Evolutionary conservation across 805 yeast genomes (phyloP), one percentile per base, ranked within the genome.

Genomic region (Lachancea sp.): DNA sequence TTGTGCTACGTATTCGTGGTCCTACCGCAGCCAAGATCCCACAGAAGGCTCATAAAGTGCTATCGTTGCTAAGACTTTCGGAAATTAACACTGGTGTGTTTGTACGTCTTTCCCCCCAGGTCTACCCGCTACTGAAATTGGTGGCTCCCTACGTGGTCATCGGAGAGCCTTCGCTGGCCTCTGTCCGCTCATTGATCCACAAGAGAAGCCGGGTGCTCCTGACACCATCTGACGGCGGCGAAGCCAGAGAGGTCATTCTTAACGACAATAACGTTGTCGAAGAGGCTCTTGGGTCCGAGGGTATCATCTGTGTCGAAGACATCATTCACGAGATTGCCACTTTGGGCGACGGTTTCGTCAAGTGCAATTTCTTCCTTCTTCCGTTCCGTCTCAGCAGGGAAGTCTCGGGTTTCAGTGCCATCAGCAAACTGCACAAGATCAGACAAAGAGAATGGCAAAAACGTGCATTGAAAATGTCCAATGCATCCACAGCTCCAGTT

Each of bases 261-360:
- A 85, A 85, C 62, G 88, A 82, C 65, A 85, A 85, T 69, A 81
- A 78, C 55, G 65, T 80, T 34, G 81, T 85, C 42, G 95, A 85
- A 67, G 89, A 84, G 56, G 69, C 72, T 56, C 71, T 85, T 50
- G 82, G 82, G 34, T 85, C 82, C 8, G 68, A 71, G 44, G 89
- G 91, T 25, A 69, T 82, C 49, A 79, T 85, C 51, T 85, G 95
- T 77, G 75, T 83, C 16, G 93, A 85, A 68, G 95, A 85, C 66
- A 71, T 85, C 46, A 77, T 85, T 44, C 87, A 81, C 58, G 91
- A 85, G 66, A 72, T 85, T 44, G 71, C 70, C 17, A 62, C 79
- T 15, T 57, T 83, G 54, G 85, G 88, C 16, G 86, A 78, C 20
- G 67, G 74, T 49, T 85, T 85, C 70, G 78, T 79, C 55, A 65